These are phyloP conservation scores for Suhomyces anneliseae DNA, from an alignment of 1,139 yeast species.

Conservation along the genomic window DNA sequence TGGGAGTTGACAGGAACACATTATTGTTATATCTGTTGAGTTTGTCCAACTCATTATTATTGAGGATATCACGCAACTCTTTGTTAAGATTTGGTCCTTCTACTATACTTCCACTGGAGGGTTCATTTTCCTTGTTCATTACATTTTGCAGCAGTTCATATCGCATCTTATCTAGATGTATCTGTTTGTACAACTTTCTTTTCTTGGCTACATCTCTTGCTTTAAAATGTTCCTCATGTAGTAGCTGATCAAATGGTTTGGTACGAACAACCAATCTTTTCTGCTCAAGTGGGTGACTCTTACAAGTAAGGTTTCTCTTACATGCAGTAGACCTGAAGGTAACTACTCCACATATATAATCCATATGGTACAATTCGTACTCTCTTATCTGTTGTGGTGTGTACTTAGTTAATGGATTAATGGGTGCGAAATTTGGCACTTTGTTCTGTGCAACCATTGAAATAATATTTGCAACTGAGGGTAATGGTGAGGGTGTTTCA, in stretches of 20 bases:
- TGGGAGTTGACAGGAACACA: background rate
- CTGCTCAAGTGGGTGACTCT: constrained; percentile 12
- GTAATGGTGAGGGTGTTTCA: background rate
- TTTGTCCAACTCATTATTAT: background rate
- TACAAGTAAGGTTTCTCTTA: constrained; percentile 16
- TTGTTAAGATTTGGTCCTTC: background rate
- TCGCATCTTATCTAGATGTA: background rate
- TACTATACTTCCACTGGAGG: background rate
- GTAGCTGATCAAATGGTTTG: constrained; percentile 12
- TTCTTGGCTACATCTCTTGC: constrained; percentile 1
- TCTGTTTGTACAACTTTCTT: constrained; percentile 4
- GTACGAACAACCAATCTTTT: constrained; percentile 13
- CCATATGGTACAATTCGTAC: constrained; percentile 11
- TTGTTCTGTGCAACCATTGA: background rate
- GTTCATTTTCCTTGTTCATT: background rate
- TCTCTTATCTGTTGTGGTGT: constrained; percentile 2
- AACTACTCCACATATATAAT: constrained; percentile 21
- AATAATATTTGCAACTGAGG: background rate
- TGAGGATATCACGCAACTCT: background rate
- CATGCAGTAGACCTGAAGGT: constrained; percentile 13
- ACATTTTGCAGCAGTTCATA: no score
- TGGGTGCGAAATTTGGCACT: constrained; percentile 1
- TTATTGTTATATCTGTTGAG: background rate
- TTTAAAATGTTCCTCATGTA: constrained; percentile 3
- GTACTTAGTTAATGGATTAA: background rate